phyloP scores from a whole-genome alignment of 306 rosid species.

The Trifolium fragiferum region DNA sequence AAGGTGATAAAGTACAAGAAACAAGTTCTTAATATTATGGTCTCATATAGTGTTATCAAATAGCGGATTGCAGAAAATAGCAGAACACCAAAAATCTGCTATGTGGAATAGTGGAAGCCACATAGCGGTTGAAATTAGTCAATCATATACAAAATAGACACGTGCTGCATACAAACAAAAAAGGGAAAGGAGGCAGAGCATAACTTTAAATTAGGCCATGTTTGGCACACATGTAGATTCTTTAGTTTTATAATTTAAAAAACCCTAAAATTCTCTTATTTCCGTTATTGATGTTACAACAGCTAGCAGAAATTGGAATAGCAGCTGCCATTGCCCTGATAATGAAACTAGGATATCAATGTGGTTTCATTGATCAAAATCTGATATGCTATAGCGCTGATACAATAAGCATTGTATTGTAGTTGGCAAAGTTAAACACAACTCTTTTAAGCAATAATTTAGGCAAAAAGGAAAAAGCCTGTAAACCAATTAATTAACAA shows the following conservation, averaged over 20 bases:
- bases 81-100: neutral
- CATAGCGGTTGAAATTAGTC: neutral
- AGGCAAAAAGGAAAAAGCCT: neutral
- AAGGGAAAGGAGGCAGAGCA: neutral
- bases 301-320: neutral
- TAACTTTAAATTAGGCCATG: neutral
- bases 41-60: neutral
- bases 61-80: neutral
- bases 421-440: slow-evolving; percentile 20
- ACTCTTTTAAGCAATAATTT: neutral
- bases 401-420: neutral
- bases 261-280: too few species aligned
- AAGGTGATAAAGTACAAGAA: neutral
- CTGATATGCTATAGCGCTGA: neutral
- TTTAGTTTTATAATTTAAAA: too few species aligned
- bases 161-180: neutral
- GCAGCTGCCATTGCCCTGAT: neutral
- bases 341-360: neutral
- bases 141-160: neutral
- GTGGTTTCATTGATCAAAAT: neutral
- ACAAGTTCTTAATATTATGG: neutral
- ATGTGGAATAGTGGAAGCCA: neutral
- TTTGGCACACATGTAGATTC: neutral
- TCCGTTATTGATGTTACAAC: neutral
- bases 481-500: slow-evolving; percentile 3